Evolutionary conservation across 441 rosid genomes (phyloP).

Genomic region (Populus tomentosa): DNA sequence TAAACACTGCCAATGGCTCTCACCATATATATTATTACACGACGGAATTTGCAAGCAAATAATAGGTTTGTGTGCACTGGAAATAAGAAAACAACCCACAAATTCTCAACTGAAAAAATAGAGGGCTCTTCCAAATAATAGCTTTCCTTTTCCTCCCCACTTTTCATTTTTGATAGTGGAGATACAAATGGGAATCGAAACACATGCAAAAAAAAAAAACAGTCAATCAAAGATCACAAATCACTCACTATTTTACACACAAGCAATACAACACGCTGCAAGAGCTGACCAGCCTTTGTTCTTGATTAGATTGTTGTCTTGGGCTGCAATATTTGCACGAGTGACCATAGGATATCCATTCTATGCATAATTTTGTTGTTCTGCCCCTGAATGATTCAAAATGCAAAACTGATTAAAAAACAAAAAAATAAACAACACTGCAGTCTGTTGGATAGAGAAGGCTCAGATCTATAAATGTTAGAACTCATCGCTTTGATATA

Average conservation of each 20-base stretch:
- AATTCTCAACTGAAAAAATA: background rate
- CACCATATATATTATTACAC: background rate
- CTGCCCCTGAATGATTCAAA: constrained; percentile 57
- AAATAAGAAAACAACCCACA: background rate
- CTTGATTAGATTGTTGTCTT: constrained; percentile 41
- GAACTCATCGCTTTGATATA: background rate
- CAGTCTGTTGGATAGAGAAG: background rate
- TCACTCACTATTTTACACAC: constrained; percentile 23
- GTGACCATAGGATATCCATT: constrained; percentile 93
- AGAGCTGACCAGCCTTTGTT: constrained; percentile 14
- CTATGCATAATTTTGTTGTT: constrained; percentile 68
- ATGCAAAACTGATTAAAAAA: background rate
- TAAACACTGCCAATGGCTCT: background rate
- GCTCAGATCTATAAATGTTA: background rate
- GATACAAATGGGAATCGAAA: constrained; percentile 19
- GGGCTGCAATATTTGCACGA: constrained; percentile 76
- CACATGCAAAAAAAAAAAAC: constrained; percentile 4
- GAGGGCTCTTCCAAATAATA: background rate
- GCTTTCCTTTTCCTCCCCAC: constrained; percentile 5
- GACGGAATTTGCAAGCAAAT: constrained; percentile 3
- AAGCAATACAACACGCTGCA: constrained; percentile 9
- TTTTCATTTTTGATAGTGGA: background rate
- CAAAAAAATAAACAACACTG: background rate
- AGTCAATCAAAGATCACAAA: constrained; percentile 26
- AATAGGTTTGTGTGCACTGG: background rate